These are phyloP conservation scores for Tetradesmus lagerheimii DNA, from an alignment of 139 green algal species.

Conservation along the genomic window DNA sequence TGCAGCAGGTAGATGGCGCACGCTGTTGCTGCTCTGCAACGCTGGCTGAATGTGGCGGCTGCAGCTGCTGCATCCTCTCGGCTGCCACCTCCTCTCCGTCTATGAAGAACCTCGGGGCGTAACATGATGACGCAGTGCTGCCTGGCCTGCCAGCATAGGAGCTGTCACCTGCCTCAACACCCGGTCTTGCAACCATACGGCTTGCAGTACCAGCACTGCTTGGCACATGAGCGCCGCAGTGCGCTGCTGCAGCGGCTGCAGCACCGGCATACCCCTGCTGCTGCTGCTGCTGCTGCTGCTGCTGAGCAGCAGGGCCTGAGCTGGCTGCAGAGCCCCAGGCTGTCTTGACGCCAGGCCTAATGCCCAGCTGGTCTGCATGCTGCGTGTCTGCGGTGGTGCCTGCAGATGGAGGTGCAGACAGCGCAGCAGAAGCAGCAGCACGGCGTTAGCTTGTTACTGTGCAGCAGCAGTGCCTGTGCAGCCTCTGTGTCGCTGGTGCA, in stretches of 20 bases:
- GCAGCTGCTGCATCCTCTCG: not conserved
- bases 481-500: too few relatives aligned
- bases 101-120: not conserved
- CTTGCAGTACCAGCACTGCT: not conserved
- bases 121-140: not conserved
- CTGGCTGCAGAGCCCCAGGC: not conserved
- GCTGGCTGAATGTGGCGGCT: not conserved
- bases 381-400: not conserved
- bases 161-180: not conserved
- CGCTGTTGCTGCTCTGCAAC: not conserved
- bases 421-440: too few relatives aligned
- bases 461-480: too few relatives aligned
- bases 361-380: not conserved
- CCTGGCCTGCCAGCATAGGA: not conserved
- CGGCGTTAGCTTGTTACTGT: too few relatives aligned
- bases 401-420: not conserved
- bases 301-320: not conserved
- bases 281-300: not conserved
- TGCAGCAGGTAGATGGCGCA: not conserved
- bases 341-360: not conserved
- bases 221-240: not conserved
- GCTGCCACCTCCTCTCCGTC: not conserved
- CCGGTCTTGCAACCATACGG: not conserved
- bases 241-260: not conserved
- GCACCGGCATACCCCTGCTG: not conserved